Conservation (phyloP, 1,284 basidiomycete genomes). For the Cystobasidium pallidum region DNA sequence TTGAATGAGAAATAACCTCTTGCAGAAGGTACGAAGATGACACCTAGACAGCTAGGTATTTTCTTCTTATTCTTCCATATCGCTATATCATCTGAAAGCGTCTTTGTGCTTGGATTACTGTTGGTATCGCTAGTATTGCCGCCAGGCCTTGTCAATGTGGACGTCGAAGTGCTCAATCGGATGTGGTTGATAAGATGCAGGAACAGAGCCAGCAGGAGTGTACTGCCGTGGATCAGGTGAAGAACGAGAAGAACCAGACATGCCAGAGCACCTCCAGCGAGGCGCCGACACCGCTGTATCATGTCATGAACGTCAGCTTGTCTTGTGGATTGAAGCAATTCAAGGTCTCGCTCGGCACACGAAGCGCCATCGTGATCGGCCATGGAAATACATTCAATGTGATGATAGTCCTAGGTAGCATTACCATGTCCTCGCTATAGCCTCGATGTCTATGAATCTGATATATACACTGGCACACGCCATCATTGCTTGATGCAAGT, state of each 20-base stretch:
- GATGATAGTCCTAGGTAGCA: too few species aligned
- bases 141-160: too few species aligned
- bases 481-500: too few species aligned
- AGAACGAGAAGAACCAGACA: constrained; percentile 45
- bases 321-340: background rate
- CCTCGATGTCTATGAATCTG: too few species aligned
- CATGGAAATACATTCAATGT: background rate
- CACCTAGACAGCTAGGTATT: constrained; percentile 28
- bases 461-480: too few species aligned
- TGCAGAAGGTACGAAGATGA: constrained; percentile 47
- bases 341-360: background rate
- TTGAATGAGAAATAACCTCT: constrained; percentile 15
- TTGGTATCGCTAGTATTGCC: background rate
- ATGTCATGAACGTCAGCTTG: constrained; percentile 14
- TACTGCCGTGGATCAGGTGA: constrained; percentile 46
- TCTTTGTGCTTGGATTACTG: background rate
- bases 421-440: too few species aligned
- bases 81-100: background rate
- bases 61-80: background rate
- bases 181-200: constrained; percentile 35
- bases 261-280: constrained; percentile 43
- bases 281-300: constrained; percentile 21
- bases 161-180: background rate
- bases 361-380: background rate
- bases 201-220: constrained; percentile 44